Evolutionary conservation across 257 asterid species (phyloP).

Genomic region (Perilla frutescens): DNA sequence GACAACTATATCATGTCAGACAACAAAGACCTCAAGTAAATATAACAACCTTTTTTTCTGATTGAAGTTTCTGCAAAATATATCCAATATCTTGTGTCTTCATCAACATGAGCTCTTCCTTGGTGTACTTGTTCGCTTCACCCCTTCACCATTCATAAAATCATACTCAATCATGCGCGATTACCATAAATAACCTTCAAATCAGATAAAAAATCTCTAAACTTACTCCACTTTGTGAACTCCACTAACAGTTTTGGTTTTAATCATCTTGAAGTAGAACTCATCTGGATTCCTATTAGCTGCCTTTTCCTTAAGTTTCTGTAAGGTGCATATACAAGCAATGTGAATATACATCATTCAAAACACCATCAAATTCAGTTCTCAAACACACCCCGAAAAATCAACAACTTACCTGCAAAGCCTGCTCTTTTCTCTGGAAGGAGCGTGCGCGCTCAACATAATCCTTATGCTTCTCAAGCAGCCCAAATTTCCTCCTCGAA

Average conservation of each 20-base stretch:
- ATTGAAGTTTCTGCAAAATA: slow-evolving; percentile 78
- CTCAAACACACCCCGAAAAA: neutral
- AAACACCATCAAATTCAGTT: neutral
- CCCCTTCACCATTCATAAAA: slow-evolving; percentile 57
- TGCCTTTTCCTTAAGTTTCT: slow-evolving; percentile 93
- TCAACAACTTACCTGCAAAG: slow-evolving; percentile 55
- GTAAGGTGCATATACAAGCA: slow-evolving; percentile 27
- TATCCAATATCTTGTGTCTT: slow-evolving; percentile 92
- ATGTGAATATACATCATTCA: neutral
- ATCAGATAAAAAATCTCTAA: neutral
- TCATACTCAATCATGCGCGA: slow-evolving; percentile 21
- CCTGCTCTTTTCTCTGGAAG: slow-evolving; percentile 72
- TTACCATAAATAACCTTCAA: neutral
- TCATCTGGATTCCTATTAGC: slow-evolving; percentile 92
- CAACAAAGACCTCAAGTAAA: slow-evolving; percentile 2
- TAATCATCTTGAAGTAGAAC: slow-evolving; percentile 82
- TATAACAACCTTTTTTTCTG: slow-evolving; percentile 74
- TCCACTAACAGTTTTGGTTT: slow-evolving; percentile 62
- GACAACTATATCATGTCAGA: neutral
- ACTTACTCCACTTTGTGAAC: slow-evolving; percentile 79
- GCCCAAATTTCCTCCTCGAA: slow-evolving; percentile 69
- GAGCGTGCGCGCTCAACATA: slow-evolving; percentile 76
- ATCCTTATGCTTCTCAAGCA: slow-evolving; percentile 92
- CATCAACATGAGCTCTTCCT: slow-evolving; percentile 88
- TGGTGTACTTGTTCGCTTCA: slow-evolving; percentile 70